phyloP scores from a whole-genome alignment of 2,329 filamentous ascomycete genomes.

The Akanthomyces uredinophilus region DNA sequence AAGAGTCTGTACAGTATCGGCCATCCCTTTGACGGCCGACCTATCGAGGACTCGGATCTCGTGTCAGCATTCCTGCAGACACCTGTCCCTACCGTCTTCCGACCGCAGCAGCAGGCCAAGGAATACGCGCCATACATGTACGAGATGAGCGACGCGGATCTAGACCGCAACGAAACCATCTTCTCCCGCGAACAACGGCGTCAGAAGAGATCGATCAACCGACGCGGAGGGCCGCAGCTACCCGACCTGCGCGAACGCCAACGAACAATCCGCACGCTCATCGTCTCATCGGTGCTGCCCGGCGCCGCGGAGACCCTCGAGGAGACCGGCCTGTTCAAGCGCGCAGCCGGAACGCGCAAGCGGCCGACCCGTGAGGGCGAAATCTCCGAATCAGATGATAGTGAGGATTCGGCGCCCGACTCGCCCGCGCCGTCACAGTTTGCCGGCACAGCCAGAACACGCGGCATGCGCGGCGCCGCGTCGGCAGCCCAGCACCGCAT shows the following conservation, averaged over 20 bases:
- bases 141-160: conserved; percentile 83
- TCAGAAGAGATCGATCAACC: conserved; percentile 92
- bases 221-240: conserved; percentile 83
- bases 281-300: conserved; percentile 88
- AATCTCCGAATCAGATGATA: conserved; percentile 82
- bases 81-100: conserved; percentile 76
- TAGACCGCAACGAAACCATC: conserved; percentile 86
- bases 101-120: conserved; percentile 87
- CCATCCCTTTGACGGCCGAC: conserved; percentile 90
- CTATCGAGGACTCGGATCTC: conserved; percentile 87
- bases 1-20: conserved; percentile 89
- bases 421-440: conserved; percentile 76
- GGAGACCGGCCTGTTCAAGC: conserved; percentile 82
- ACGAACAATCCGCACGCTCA: conserved; percentile 83
- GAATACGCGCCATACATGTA: conserved; percentile 92
- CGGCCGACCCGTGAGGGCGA: conserved; percentile 60
- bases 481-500: conserved; percentile 83
- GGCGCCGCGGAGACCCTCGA: conserved; percentile 76
- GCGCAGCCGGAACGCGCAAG: conserved; percentile 57
- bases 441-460: conserved; percentile 75
- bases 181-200: conserved; percentile 90
- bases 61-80: conserved; percentile 80
- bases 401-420: conserved; percentile 79
- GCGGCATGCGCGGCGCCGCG: conserved; percentile 84
- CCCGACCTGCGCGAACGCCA: conserved; percentile 96